Conservation (phyloP, 371 early-diverging fungal species). For the Syncephalastrum sp. region DNA sequence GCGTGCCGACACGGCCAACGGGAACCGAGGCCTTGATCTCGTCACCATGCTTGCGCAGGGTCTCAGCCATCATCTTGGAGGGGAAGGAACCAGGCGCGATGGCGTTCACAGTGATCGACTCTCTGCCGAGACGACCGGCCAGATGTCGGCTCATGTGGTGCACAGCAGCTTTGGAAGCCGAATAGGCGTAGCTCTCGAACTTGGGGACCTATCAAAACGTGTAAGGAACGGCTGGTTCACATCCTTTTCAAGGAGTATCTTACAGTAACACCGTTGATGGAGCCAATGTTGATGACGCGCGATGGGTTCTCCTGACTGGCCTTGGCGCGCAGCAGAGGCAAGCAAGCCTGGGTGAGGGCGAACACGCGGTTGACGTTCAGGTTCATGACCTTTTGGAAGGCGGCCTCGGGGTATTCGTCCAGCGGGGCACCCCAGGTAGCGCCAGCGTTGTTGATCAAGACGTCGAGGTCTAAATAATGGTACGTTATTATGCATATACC, state of each 20-base stretch:
- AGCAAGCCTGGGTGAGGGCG: conserved; percentile 75
- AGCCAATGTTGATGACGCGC: conserved; percentile 68
- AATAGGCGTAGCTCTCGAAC: conserved; percentile 73
- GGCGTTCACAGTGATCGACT: conserved; percentile 81
- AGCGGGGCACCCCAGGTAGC: conserved; percentile 75
- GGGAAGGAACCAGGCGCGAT: conserved; percentile 91
- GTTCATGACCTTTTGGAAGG: conserved; percentile 81
- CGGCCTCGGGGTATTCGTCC: conserved; percentile 65
- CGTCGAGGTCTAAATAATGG: conserved; percentile 60
- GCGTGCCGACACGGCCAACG: conserved; percentile 73
- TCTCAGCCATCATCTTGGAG: conserved; percentile 88
- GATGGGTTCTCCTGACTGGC: conserved; percentile 59
- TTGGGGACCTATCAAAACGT: conserved; percentile 41
- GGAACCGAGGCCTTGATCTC: conserved; percentile 61
- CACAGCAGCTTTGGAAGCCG: conserved; percentile 77
- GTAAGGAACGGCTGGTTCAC: conserved; percentile 32
- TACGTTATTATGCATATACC: not conserved
- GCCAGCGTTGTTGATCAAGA: conserved; percentile 87
- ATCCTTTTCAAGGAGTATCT: conserved; percentile 7
- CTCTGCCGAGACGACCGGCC: conserved; percentile 62
- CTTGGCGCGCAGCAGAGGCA: conserved; percentile 74
- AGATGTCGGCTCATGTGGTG: conserved; percentile 75
- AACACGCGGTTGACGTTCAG: conserved; percentile 88
- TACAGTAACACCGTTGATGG: conserved; percentile 71
- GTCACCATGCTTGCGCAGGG: conserved; percentile 59